A percentile compares a stretch with the other conserved stretches of the same genome.
Conservation (phyloP, 2,329 filamentous ascomycete species). For the Alternaria panax region DNA sequence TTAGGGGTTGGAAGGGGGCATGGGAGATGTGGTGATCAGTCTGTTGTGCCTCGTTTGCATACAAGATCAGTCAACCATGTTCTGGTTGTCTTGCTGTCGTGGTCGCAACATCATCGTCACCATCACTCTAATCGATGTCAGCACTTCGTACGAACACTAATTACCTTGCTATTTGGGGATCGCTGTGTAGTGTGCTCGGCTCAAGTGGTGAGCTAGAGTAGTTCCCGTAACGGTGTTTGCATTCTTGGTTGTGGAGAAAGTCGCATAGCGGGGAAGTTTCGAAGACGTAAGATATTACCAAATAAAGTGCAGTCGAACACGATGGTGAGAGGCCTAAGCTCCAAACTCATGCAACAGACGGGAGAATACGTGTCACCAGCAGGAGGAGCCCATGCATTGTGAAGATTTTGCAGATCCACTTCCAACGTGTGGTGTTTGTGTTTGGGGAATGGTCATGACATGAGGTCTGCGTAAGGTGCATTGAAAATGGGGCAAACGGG, state of each 20-base stretch:
- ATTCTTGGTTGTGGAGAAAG: slow-evolving; percentile 32
- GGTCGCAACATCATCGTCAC: background rate
- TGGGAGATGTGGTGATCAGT: slow-evolving; percentile 3
- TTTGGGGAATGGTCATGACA: slow-evolving; percentile 1
- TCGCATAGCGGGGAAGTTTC: slow-evolving; percentile 47
- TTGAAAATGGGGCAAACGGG: background rate
- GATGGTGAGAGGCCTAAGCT: slow-evolving; percentile 25
- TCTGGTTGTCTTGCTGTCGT: background rate
- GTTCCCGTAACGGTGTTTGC: slow-evolving; percentile 35
- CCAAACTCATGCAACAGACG: slow-evolving; percentile 29
- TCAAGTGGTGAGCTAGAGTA: slow-evolving; percentile 39
- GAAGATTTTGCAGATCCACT: slow-evolving; percentile 34
- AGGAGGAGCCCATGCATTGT: slow-evolving; percentile 20
- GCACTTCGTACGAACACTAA: background rate
- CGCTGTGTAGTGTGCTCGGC: slow-evolving; percentile 26
- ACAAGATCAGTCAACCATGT: background rate
- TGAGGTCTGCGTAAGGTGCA: slow-evolving; percentile 3
- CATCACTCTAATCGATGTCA: background rate
- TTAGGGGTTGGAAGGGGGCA: slow-evolving; percentile 3
- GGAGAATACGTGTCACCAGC: slow-evolving; percentile 28
- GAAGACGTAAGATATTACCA: slow-evolving; percentile 49
- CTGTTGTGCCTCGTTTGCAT: background rate
- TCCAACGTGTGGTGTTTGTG: background rate
- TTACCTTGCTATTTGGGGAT: background rate
- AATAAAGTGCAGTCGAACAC: slow-evolving; percentile 28